A percentile compares a stretch with the other conserved stretches of the same genome.
These are phyloP conservation scores for Solanum pinnatisectum DNA, from an alignment of 257 asterid species.

Conservation along the genomic window DNA sequence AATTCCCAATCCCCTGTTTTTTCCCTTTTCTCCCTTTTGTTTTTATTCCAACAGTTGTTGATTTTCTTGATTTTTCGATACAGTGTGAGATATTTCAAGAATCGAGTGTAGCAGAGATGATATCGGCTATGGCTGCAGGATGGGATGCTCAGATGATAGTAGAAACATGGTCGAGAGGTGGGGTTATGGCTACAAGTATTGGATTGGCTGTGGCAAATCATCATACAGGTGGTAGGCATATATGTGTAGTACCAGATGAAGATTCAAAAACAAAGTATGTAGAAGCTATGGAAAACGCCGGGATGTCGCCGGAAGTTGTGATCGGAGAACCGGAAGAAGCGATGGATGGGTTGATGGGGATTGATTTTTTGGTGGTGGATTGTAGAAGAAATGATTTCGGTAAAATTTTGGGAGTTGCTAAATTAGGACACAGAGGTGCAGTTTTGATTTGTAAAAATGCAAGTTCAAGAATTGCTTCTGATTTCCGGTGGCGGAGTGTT, in stretches of 20 bases:
- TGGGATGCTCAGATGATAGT: constrained; percentile 70
- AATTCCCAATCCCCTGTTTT: neutral
- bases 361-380: constrained; percentile 73
- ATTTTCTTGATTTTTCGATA: neutral
- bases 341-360: constrained; percentile 33
- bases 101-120: constrained; percentile 60
- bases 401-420: constrained; percentile 43
- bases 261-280: constrained; percentile 35
- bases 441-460: constrained; percentile 77
- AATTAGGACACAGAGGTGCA: constrained; percentile 64
- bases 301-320: constrained; percentile 32
- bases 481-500: constrained; percentile 55
- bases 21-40: neutral
- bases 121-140: constrained; percentile 91
- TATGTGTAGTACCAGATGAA: constrained; percentile 60
- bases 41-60: neutral
- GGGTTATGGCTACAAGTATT: constrained; percentile 48
- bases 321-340: constrained; percentile 35
- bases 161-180: constrained; percentile 79
- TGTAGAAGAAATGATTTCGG: constrained; percentile 30
- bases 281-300: constrained; percentile 27
- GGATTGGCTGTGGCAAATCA: constrained; percentile 68
- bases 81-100: constrained; percentile 41
- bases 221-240: constrained; percentile 62
- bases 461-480: constrained; percentile 30